phyloP scores from a whole-genome alignment of 2,329 filamentous ascomycete genomes.

The Colletotrichum sp. region DNA sequence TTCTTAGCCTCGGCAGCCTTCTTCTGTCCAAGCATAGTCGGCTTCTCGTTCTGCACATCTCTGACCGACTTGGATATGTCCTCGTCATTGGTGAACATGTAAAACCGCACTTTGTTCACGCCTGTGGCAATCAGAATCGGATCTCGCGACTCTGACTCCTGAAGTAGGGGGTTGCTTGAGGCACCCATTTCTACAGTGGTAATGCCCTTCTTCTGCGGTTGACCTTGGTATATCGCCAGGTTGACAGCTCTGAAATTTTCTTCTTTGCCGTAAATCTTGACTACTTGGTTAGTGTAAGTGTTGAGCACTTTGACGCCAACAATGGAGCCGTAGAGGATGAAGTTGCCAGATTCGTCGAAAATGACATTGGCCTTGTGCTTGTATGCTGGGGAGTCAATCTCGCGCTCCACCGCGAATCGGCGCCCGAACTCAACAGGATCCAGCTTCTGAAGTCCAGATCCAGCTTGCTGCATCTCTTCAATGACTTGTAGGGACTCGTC shows the following conservation, averaged over 20 bases:
- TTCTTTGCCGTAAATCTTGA: constrained; percentile 89
- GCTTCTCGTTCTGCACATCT: constrained; percentile 95
- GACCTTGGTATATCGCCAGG: constrained; percentile 89
- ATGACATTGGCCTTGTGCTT: constrained; percentile 81
- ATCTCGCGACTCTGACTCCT: constrained; percentile 89
- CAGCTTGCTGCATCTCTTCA: constrained; percentile 95
- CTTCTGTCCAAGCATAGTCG: constrained; percentile 66
- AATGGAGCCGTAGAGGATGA: constrained; percentile 92
- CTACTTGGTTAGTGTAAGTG: constrained; percentile 89
- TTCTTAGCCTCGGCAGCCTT: constrained; percentile 64
- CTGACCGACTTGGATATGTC: constrained; percentile 83
- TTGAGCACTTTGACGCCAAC: constrained; percentile 95
- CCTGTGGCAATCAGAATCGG: constrained; percentile 87
- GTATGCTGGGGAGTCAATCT: constrained; percentile 74
- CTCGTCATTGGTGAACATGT: constrained; percentile 95
- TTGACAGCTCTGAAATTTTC: constrained; percentile 86
- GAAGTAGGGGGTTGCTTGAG: constrained; percentile 88
- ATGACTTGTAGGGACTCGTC: constrained; percentile 91
- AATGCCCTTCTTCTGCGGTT: constrained; percentile 90
- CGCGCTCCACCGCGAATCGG: constrained; percentile 82
- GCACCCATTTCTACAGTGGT: constrained; percentile 98
- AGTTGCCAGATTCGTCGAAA: constrained; percentile 96
- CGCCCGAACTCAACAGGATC: constrained; percentile 94
- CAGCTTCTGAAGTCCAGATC: constrained; percentile 78
- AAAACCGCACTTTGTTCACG: constrained; percentile 89